Base-by-base conservation (phyloP, 176 grass and related monocot species). In the Avena atlantica region DNA sequence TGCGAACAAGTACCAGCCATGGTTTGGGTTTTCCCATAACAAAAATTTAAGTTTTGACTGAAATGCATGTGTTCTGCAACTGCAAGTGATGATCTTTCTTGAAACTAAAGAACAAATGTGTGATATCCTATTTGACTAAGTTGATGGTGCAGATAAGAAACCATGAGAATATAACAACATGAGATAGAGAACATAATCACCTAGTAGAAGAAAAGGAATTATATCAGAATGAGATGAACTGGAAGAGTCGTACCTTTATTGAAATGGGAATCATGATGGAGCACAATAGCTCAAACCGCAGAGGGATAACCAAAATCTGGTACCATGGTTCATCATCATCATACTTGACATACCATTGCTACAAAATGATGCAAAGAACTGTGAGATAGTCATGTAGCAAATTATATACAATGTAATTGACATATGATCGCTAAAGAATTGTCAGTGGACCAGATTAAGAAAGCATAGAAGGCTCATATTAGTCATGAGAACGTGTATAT, bases 181-280 rank as follows among this genome's bases (percentile, higher is more conserved):
- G 8, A 74, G 14, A 78, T 23, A 34, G 24, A 76, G 51, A 65
- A 4, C 19, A 44, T 79, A 71, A 40, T 74, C 68, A 83, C 47
- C 89, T 77, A 14, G 14, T 70, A 24, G 49, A 45, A 78, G 50
- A 87, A 56, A 56, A 76, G 17, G 62, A 78, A 74, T 61, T 83
- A 83, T 79, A 91, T 86, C 80, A 76, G 40, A 80, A 87, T 47
- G 27, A 19, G 45, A 58, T 51, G 31, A 80, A 70, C 57, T 61
- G 31, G 20, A 80, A 68, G 29, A 69, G 50, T 44, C 66, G 88
- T 92, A 98, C 96, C 96, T 98, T 98, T 83, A 98, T 93, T 69
- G 93, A 98, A 88, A 98, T 98, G 57, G 96, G 96, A 87, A 98
- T 98, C 96, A 98, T 98, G 67, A 98, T 98, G 73, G 96, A 98